Evolutionary conservation across 345 rosid genomes (phyloP), one percentile per base, ranked within the genome.

Genomic region (Corchorus capsularis): DNA sequence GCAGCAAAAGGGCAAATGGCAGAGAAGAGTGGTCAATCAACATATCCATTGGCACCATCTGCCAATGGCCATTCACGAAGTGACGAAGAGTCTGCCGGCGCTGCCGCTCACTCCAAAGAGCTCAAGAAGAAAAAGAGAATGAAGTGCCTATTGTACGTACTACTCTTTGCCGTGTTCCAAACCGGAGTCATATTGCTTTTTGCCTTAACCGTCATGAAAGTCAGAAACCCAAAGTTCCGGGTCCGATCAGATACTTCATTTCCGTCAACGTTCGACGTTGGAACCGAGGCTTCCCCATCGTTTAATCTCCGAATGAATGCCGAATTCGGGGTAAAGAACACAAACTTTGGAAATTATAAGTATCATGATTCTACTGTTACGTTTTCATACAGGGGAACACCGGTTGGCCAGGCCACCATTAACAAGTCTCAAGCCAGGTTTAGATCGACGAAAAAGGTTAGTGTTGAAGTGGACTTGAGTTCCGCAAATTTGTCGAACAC

Each of bases 271-370:
- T 72, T 43, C 50, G 3, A 45, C 2, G 22, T 72, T 2, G 75
- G 66, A 56, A 72, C 64, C 13, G 41, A 59, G 35, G 54, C 53
- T 45, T 43, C 39, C 19, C 65, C 75, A 41, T 41, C 54, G 39
- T 72, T 59, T n/a, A 34, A 72, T 17, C 2, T 72, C 27, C 50
- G 41, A 43, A 56, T 72, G 75, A 45, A 41, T 8, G 43, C 66
- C 2, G 54, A 72, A 56, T 59, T 72, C 54, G 22, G 14, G 41
- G 66, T 72, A 8, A 72, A 72, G 50, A 72, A 72, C 55, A 72
- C 45, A 11, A 59, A 72, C 39, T 59, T 72, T 9, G 75, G 75
- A 14, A 22, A 45, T 41, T 72, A 57, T 17, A 57, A 57, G 75
- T 72, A 72, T 17, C 41, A 43, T 41, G 39, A 0, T 19, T 65